A percentile compares a stretch with the other conserved stretches of the same genome.
Conservation (phyloP, 306 rosid species). For the Gastrolobium bilobum region DNA sequence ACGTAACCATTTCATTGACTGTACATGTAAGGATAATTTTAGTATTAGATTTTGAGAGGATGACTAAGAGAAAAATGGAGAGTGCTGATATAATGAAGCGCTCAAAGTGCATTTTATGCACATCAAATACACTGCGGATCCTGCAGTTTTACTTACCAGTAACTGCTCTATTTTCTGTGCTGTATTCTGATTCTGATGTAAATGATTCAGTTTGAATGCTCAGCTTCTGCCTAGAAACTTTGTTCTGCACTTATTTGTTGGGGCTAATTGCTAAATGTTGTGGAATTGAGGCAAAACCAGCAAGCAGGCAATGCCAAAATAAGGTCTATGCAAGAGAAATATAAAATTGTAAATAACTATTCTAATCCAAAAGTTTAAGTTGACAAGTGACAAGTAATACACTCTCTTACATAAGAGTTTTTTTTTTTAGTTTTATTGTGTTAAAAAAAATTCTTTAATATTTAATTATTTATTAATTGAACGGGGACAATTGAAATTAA, state of each 20-base stretch:
- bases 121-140: background rate
- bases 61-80: background rate
- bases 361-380: no score
- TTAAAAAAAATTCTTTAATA: no score
- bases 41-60: slow-evolving; percentile 1
- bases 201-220: background rate
- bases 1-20: background rate
- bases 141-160: background rate
- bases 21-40: background rate
- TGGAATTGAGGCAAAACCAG: no score
- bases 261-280: background rate
- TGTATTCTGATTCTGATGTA: background rate
- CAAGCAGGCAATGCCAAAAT: background rate
- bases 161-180: background rate
- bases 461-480: no score
- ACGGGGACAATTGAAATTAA: no score
- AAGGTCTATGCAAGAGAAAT: background rate
- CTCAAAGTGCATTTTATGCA: background rate
- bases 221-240: background rate
- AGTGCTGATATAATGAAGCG: background rate
- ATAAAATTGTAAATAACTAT: background rate
- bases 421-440: no score
- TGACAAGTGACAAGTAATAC: no score
- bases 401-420: no score
- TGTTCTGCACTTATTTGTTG: background rate